Percentiles rank a stretch among this genome's conserved stretches.
phyloP scores from a whole-genome alignment of 2,329 filamentous ascomycete genomes.

The Aspergillus niger region DNA sequence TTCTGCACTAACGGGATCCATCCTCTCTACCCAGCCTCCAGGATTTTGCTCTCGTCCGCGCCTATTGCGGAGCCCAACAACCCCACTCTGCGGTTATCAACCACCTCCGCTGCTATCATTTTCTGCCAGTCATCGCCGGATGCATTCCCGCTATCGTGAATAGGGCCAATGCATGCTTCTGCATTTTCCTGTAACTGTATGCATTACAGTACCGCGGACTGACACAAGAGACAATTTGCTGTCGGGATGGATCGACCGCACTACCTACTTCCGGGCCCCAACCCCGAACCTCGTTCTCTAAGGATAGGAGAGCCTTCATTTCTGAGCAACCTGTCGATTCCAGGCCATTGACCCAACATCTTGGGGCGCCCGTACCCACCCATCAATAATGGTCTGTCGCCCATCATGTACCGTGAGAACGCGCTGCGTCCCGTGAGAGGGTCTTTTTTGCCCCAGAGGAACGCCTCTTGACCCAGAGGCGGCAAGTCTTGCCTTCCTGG shows the following conservation, averaged over 20 bases:
- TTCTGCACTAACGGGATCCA: constrained; percentile 17
- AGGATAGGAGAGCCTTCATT: constrained; percentile 8
- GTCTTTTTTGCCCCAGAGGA: constrained; percentile 13
- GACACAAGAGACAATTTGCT: constrained; percentile 14
- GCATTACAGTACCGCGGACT: constrained; percentile 14
- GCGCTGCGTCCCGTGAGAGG: constrained; percentile 21
- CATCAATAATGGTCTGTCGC: constrained; percentile 19
- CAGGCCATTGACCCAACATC: constrained; percentile 26
- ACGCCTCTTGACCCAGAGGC: constrained; percentile 11
- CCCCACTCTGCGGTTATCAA: constrained; percentile 29
- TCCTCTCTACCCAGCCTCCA: constrained; percentile 24
- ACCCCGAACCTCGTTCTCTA: constrained; percentile 21
- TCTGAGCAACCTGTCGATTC: constrained; percentile 20
- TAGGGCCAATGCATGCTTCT: constrained; percentile 25
- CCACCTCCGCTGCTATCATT: constrained; percentile 19
- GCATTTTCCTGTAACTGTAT: constrained; percentile 18
- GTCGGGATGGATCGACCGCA: constrained; percentile 25
- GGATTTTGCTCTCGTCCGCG: constrained; percentile 25
- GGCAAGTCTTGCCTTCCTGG: constrained; percentile 14
- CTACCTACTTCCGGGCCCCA: constrained; percentile 23
- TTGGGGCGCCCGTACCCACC: constrained; percentile 24
- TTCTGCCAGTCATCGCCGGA: constrained; percentile 27
- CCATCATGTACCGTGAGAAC: constrained; percentile 22
- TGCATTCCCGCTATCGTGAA: constrained; percentile 26
- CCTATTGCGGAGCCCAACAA: constrained; percentile 24